Evolutionary conservation across 768 basidiomycete genomes (phyloP).

Genomic region (Guyanaporus albipodus): DNA sequence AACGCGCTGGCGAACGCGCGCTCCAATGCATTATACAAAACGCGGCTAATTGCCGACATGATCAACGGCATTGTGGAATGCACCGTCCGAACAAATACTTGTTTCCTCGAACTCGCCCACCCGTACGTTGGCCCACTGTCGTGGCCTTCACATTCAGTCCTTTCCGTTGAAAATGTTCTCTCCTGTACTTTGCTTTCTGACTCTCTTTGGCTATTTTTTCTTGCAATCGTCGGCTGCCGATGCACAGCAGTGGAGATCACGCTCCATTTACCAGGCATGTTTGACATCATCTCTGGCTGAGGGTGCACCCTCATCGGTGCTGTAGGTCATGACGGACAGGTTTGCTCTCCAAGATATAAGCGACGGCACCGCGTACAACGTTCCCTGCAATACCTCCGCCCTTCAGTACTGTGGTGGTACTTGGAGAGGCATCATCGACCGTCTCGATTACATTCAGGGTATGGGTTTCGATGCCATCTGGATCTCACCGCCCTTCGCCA

Average conservation of each 20-base stretch:
- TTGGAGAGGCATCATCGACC: slow-evolving; percentile 47
- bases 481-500: slow-evolving; percentile 53
- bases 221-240: slow-evolving; percentile 32
- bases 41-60: slow-evolving; percentile 21
- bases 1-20: slow-evolving; percentile 10
- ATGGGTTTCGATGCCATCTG: slow-evolving; percentile 62
- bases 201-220: slow-evolving; percentile 3
- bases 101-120: not conserved
- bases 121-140: slow-evolving; percentile 1
- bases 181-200: slow-evolving; percentile 7
- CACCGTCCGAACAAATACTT: slow-evolving; percentile 8
- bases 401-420: slow-evolving; percentile 57
- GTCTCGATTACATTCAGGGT: slow-evolving; percentile 59
- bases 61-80: slow-evolving; percentile 24
- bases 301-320: not conserved
- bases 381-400: slow-evolving; percentile 42
- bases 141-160: not conserved
- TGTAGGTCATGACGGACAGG: slow-evolving; percentile 52
- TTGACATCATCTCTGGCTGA: not conserved
- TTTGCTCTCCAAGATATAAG: slow-evolving; percentile 47
- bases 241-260: slow-evolving; percentile 46
- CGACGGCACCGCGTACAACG: slow-evolving; percentile 24
- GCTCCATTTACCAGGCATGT: slow-evolving; percentile 52
- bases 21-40: slow-evolving; percentile 5
- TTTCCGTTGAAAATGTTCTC: slow-evolving; percentile 7